Evolutionary conservation across 305 asterid species (phyloP).

Genomic region (Fraxinus floribunda): DNA sequence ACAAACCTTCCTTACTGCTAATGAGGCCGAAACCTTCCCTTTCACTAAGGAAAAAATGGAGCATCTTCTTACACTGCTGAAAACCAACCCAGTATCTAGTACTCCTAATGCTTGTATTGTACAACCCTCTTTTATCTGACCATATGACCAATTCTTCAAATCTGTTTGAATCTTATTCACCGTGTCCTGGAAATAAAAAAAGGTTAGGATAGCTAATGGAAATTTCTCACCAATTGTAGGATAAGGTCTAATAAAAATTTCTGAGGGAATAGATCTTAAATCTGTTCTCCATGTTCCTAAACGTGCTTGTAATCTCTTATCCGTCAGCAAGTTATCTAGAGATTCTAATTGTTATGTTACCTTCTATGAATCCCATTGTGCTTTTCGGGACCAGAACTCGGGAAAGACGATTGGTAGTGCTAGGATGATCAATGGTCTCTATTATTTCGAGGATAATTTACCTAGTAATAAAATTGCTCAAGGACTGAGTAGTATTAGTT

Average conservation of each 20-base stretch:
- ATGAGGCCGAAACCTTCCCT: background rate
- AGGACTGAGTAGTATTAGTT: background rate
- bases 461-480: background rate
- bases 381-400: background rate
- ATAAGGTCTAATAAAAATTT: background rate
- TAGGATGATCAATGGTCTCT: conserved; percentile 5
- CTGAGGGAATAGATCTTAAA: background rate
- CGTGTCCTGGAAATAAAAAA: background rate
- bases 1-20: background rate
- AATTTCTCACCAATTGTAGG: background rate
- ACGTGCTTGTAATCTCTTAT: background rate
- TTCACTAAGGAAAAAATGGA: background rate
- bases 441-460: background rate
- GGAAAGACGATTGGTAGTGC: background rate
- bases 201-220: background rate
- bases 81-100: background rate
- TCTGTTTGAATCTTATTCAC: background rate
- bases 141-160: background rate
- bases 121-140: background rate
- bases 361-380: conserved; percentile 6
- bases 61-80: background rate
- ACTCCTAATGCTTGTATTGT: background rate
- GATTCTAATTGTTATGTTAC: conserved; percentile 2
- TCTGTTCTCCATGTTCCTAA: background rate
- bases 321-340: background rate